Evolutionary conservation across 352 stramenopile species (phyloP), one percentile per base, ranked within the genome.

Genomic region (Phytophthora ohioensis): DNA sequence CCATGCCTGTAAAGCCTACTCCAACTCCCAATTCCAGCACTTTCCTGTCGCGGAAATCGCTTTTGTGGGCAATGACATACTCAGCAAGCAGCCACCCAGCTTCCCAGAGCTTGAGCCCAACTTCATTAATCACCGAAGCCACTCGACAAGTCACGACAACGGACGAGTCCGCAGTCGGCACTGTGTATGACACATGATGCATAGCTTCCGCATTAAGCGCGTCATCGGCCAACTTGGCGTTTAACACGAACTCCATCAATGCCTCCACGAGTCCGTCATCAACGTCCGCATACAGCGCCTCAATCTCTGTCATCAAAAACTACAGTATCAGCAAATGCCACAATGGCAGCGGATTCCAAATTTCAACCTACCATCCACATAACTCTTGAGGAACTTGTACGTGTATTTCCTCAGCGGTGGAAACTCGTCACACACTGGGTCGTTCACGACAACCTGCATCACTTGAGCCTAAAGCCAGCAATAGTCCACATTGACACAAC

Each of bases 61-160:
- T 68, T 1, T 73, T 35, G 51, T 93, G 74, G 0, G 84, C 75
- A 60, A 93, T 69, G 6, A 85, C 64, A 47, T 88, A 95, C 69
- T 95, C 88, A 15, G 88, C 84, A 15, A 95, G 79, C 12, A 92
- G 81, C 78, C 80, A 94, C 0, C 82, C 85, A 5, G 88, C 88
- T 67, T 95, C 83, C 88, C 88, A 95, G 39, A 95, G 80, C 65
- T 91, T 94, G 21, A 95, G 78, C 4, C 88, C 88, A 12, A 95
- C 88, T 5, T 95, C 88, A 53, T 95, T 95, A 48, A 92, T 87
- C 47, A 92, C 78, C 0, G 85, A 91, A 4, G 88, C 87, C 36
- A 95, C 88, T 42, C 88, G 83, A 64, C 85, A 93, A 30, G 85
- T 93, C 45, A 95, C 78, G 15, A 88, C 75, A 34, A 68, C 13